Base-by-base conservation (phyloP, 805 yeast species). In the Kodamaea laetipori region DNA sequence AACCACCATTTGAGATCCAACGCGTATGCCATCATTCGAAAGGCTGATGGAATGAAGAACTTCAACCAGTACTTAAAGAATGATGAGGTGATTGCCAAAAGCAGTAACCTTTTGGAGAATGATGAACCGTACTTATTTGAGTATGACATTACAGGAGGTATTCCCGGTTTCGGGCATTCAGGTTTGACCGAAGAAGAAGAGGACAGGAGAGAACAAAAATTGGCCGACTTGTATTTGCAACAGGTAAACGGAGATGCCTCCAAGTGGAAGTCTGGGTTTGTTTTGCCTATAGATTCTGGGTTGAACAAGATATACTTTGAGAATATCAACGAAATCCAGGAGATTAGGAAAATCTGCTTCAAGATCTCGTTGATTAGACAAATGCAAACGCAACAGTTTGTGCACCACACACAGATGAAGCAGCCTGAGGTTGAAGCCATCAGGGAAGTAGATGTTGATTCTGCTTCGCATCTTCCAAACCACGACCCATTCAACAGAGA, bases 331-430 rank as follows among this genome's bases (percentile, higher is more conserved):
- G 78, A 84, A 50, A 87, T 94, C 74, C 97, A 92, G 66, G 89
- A 89, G 53, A 86, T 94, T 26, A 72, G 99, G 45, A 86, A 83
- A 50, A 74, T 88, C 3, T 90, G 97, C 60, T 86, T 89, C 66
- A 90, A 90, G 61, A 87, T 94, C 15, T 82, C 92, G 4, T 68
- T 90, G 38, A 87, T 94, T 46, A 74, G 96, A 51, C 90, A 90
- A 57, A 84, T 94, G 84, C 98, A 94, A 64, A 85, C 85, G 13
- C 87, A 84, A 39, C 84, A 81, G 46, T 82, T 81, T 61, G 69
- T 85, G 39, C 92, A 85, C 56, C 84, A 83, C 40, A 76, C 89
- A 0, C 92, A 84, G 54, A 69, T 82, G 73, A 78, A 77, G 49
- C 79, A 84, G 10, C 92, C 92, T 4, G 84, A 77, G 45, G 74